Conservation (phyloP, 1,284 basidiomycete species). For the Inonotus hispidus region DNA sequence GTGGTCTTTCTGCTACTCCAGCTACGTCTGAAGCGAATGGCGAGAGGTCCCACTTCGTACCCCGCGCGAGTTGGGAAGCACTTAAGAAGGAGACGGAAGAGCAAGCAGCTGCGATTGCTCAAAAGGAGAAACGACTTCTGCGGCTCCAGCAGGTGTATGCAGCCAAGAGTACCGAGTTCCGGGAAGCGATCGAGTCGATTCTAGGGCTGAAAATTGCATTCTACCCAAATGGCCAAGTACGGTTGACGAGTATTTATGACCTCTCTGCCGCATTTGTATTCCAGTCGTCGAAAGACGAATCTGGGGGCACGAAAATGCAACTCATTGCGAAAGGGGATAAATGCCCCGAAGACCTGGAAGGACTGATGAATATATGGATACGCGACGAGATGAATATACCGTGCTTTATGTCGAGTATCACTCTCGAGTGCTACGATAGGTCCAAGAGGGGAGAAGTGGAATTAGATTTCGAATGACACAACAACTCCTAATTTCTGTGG, state of each 20-base stretch:
- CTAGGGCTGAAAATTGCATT: conserved; percentile 84
- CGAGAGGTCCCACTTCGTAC: conserved; percentile 38
- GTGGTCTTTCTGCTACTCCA: conserved; percentile 22
- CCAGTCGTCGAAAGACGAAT: conserved; percentile 39
- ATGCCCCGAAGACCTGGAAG: conserved; percentile 59
- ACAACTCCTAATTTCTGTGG: background rate
- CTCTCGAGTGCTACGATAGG: conserved; percentile 64
- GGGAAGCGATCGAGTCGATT: conserved; percentile 73
- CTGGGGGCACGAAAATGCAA: conserved; percentile 54
- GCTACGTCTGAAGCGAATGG: background rate
- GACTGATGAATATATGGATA: conserved; percentile 69
- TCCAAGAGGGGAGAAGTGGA: conserved; percentile 7
- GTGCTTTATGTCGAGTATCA: conserved; percentile 70
- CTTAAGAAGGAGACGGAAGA: conserved; percentile 56
- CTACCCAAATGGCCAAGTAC: conserved; percentile 76
- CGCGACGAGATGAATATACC: conserved; percentile 68
- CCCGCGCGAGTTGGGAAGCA: conserved; percentile 65
- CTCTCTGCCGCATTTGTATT: conserved; percentile 67
- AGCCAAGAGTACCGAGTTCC: conserved; percentile 75
- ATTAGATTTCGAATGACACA: background rate
- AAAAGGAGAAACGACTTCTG: conserved; percentile 71
- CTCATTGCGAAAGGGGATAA: conserved; percentile 64
- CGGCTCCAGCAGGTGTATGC: conserved; percentile 72
- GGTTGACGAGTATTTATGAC: conserved; percentile 79
- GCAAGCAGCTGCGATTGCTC: conserved; percentile 52